Evolutionary conservation across 1,284 basidiomycete genomes (phyloP).

Genomic region (Fomitopsis palustris): DNA sequence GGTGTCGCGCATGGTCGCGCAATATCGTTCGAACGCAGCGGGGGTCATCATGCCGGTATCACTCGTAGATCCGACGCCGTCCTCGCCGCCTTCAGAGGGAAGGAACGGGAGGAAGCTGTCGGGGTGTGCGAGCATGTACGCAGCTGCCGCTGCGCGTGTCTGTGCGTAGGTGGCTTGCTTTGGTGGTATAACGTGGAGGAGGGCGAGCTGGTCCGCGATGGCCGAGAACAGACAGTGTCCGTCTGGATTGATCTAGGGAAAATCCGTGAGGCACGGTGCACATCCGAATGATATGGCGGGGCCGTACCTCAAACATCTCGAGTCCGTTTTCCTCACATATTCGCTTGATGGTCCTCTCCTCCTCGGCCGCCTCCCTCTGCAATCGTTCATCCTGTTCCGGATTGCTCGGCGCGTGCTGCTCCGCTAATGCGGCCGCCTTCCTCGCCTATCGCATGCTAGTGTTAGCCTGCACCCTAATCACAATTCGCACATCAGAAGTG

Average conservation of each 20-base stretch:
- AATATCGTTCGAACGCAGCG: constrained; percentile 76
- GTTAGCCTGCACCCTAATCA: not conserved
- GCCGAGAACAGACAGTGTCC: constrained; percentile 96
- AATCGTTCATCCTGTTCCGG: constrained; percentile 62
- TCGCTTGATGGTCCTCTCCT: constrained; percentile 65
- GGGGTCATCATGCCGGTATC: constrained; percentile 73
- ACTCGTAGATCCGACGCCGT: constrained; percentile 59
- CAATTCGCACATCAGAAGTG: constrained; percentile 2
- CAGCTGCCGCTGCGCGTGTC: constrained; percentile 71
- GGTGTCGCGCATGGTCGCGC: constrained; percentile 76
- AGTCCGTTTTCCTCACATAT: constrained; percentile 69
- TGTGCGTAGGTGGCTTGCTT: constrained; percentile 54
- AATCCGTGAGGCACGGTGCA: not conserved
- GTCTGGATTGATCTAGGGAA: constrained; percentile 82
- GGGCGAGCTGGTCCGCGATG: constrained; percentile 82
- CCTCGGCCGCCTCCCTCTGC: constrained; percentile 67
- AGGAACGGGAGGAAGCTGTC: constrained; percentile 96
- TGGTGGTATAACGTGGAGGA: constrained; percentile 57
- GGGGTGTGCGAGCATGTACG: constrained; percentile 81
- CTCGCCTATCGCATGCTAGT: constrained; percentile 49
- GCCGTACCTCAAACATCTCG: constrained; percentile 66
- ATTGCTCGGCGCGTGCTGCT: constrained; percentile 56
- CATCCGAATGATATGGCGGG: not conserved
- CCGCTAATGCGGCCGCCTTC: constrained; percentile 69
- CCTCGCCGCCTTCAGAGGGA: constrained; percentile 73